Conservation (phyloP, 2,329 filamentous ascomycete genomes). For the Arthrocladium fulminans region DNA sequence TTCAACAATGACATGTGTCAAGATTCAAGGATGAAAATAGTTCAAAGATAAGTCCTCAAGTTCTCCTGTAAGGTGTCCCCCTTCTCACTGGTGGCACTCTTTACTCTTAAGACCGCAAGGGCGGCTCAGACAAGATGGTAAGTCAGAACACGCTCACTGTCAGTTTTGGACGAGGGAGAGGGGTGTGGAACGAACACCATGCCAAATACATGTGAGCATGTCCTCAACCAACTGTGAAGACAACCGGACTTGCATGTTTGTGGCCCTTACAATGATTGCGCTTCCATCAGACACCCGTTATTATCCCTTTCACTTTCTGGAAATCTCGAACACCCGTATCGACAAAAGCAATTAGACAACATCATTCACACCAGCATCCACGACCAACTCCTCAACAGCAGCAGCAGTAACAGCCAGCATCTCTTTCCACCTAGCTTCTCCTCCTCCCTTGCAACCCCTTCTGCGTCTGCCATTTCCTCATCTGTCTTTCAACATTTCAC, state of each 20-base stretch:
- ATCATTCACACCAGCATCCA: too few species aligned
- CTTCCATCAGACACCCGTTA: too few species aligned
- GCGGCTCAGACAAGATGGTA: background rate
- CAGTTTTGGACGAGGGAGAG: background rate
- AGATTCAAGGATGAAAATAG: too few species aligned
- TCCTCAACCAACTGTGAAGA: background rate
- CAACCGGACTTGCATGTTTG: too few species aligned
- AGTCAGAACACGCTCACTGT: background rate
- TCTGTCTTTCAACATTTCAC: background rate
- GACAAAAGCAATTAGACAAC: background rate
- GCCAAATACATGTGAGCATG: background rate
- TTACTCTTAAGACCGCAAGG: background rate
- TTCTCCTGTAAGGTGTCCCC: too few species aligned
- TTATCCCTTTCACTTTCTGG: too few species aligned
- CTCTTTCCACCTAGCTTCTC: background rate
- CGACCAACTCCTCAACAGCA: background rate
- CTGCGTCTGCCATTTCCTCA: background rate
- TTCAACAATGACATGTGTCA: too few species aligned
- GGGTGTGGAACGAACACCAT: background rate
- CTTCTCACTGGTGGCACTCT: background rate
- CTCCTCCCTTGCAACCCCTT: background rate
- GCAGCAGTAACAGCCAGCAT: background rate
- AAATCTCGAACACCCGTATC: background rate
- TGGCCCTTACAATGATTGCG: too few species aligned
- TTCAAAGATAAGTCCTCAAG: too few species aligned